Percentiles rank a stretch among this genome's conserved stretches.
Conservation (phyloP, 768 basidiomycete species). For the Lentinula edodes region DNA sequence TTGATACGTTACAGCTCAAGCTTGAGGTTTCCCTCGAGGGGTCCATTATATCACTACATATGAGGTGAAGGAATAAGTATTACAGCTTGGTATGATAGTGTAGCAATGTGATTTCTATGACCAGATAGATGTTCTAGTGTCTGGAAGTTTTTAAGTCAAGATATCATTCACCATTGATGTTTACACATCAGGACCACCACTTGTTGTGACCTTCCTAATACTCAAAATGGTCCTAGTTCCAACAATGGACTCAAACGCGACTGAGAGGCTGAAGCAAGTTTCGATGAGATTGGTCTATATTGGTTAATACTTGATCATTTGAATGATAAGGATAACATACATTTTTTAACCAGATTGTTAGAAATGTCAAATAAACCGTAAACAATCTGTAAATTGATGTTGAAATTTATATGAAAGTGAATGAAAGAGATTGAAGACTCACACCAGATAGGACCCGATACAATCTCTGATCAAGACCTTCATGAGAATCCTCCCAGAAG, state of each 20-base stretch:
- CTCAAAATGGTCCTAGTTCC: background rate
- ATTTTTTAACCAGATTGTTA: background rate
- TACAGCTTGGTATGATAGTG: no score
- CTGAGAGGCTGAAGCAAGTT: background rate
- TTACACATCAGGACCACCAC: background rate
- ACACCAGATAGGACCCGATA: constrained; percentile 53
- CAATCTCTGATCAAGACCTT: constrained; percentile 51
- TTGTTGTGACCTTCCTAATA: background rate
- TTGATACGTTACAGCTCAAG: no score
- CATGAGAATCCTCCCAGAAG: constrained; percentile 40
- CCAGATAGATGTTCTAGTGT: no score
- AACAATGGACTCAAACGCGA: background rate
- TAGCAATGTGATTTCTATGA: no score
- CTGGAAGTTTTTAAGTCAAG: background rate
- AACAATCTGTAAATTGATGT: background rate
- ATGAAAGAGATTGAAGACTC: constrained; percentile 15
- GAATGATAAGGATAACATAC: background rate
- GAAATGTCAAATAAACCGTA: background rate
- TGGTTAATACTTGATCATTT: constrained; percentile 1
- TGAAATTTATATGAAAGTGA: background rate
- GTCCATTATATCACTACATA: no score
- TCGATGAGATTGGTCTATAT: background rate
- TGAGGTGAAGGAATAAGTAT: no score
- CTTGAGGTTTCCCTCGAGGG: no score
- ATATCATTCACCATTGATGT: background rate